phyloP scores from a whole-genome alignment of 2,329 filamentous ascomycete genomes.

The Phaeosphaeriaceae sp. region DNA sequence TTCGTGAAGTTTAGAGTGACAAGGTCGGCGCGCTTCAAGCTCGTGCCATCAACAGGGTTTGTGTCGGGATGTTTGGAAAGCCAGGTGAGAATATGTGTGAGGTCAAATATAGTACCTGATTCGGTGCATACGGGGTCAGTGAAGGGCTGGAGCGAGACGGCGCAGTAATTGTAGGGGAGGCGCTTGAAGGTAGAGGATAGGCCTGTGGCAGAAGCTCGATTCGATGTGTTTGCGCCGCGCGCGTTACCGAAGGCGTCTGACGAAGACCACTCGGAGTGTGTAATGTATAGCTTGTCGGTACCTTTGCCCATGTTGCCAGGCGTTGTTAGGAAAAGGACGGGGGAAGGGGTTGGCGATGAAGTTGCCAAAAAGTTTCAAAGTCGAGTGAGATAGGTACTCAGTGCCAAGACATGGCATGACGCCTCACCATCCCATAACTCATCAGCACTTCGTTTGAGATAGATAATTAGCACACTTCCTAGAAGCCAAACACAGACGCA shows the following conservation, averaged over 20 bases:
- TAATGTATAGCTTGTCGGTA: constrained; percentile 68
- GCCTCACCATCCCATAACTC: no score
- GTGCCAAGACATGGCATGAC: constrained; percentile 19
- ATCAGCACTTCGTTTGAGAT: no score
- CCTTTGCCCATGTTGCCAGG: constrained; percentile 44
- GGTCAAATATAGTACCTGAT: constrained; percentile 89
- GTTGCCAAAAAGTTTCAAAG: constrained; percentile 10
- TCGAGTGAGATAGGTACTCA: not conserved
- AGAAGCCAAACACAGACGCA: no score
- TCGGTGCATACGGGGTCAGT: constrained; percentile 90
- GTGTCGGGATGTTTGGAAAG: constrained; percentile 91
- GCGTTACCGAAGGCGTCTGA: constrained; percentile 86
- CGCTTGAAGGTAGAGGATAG: constrained; percentile 73
- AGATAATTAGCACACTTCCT: no score
- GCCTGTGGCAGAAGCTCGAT: constrained; percentile 59
- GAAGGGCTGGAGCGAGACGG: constrained; percentile 93
- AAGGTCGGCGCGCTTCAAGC: constrained; percentile 79
- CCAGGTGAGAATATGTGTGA: constrained; percentile 94
- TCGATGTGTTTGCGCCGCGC: constrained; percentile 69
- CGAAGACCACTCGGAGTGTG: constrained; percentile 96
- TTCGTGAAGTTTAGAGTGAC: constrained; percentile 91
- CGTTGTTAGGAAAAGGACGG: not conserved
- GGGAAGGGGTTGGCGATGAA: not conserved
- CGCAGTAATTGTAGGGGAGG: constrained; percentile 97
- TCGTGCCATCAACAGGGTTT: constrained; percentile 84